Conservation (phyloP, 331 rosid genomes). For the Cydonia oblonga region DNA sequence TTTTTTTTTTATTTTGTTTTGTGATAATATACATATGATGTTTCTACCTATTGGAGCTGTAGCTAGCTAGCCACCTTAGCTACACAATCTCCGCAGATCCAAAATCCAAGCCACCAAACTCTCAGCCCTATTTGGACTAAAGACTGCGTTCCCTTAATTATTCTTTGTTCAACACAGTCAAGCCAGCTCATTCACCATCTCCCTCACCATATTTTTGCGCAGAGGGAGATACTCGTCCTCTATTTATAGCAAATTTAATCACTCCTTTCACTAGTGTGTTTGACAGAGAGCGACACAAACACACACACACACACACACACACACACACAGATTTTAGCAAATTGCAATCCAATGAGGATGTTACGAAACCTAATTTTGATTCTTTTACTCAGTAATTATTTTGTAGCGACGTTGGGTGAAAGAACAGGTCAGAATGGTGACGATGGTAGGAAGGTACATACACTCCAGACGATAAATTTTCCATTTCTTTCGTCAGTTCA, state of each 20-base stretch:
- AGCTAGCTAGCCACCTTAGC: background rate
- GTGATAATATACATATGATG: background rate
- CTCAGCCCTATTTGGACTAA: conserved; percentile 20
- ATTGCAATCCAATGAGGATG: conserved; percentile 1
- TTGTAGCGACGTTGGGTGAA: conserved; percentile 6
- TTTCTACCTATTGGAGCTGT: too few species aligned
- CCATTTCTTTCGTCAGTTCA: background rate
- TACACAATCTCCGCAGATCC: conserved; percentile 15
- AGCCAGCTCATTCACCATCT: background rate
- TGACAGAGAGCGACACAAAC: background rate
- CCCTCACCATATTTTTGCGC: background rate
- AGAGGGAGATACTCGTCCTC: background rate
- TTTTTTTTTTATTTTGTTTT: too few species aligned
- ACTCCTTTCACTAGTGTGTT: background rate
- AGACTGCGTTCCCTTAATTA: background rate
- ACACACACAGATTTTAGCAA: background rate
- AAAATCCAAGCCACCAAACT: conserved; percentile 44
- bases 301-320: too few species aligned
- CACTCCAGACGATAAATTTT: background rate
- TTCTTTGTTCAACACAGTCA: conserved; percentile 1
- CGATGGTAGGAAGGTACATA: conserved; percentile 33
- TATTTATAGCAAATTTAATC: background rate
- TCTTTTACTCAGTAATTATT: conserved; percentile 4
- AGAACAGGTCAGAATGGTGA: conserved; percentile 18
- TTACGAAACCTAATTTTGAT: background rate